Conservation (phyloP, 108 stramenopile genomes). For the Fragilariopsis cylindrus region DNA sequence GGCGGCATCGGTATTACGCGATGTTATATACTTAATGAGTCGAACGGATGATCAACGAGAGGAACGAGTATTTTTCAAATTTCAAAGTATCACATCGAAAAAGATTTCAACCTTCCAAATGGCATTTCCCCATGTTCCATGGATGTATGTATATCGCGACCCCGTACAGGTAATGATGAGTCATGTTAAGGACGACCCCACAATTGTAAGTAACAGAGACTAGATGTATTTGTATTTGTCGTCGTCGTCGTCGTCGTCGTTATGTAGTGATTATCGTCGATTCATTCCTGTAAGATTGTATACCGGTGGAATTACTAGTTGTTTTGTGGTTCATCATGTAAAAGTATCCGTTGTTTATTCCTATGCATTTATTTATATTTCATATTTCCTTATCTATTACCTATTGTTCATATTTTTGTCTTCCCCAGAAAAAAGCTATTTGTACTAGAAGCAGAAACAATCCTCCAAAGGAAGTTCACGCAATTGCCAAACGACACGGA, state of each 20-base stretch:
- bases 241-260: too few relatives aligned
- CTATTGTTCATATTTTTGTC: background rate
- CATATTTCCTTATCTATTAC: background rate
- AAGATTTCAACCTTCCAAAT: conserved; percentile 63
- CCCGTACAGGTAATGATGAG: conserved; percentile 95
- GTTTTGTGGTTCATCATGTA: too few relatives aligned
- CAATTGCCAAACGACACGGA: conserved; percentile 39
- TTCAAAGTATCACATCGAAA: conserved; percentile 83
- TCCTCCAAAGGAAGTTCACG: conserved; percentile 33
- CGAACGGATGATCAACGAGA: conserved; percentile 69
- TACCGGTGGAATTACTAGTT: too few relatives aligned
- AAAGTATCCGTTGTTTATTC: too few relatives aligned
- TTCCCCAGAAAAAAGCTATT: conserved; percentile 42
- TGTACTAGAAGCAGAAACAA: conserved; percentile 45
- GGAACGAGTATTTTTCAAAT: conserved; percentile 91
- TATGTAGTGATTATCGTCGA: too few relatives aligned
- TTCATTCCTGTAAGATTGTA: background rate
- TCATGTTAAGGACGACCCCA: conserved; percentile 52
- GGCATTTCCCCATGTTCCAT: conserved; percentile 91
- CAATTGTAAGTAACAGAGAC: background rate
- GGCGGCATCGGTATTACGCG: conserved; percentile 54
- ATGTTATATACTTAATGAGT: conserved; percentile 76
- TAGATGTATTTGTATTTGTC: too few relatives aligned
- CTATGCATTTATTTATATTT: background rate
- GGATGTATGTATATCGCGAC: conserved; percentile 94